These are phyloP conservation scores for Fulvia fulva DNA, from an alignment of 2,329 filamentous ascomycete species.

Conservation along the genomic window DNA sequence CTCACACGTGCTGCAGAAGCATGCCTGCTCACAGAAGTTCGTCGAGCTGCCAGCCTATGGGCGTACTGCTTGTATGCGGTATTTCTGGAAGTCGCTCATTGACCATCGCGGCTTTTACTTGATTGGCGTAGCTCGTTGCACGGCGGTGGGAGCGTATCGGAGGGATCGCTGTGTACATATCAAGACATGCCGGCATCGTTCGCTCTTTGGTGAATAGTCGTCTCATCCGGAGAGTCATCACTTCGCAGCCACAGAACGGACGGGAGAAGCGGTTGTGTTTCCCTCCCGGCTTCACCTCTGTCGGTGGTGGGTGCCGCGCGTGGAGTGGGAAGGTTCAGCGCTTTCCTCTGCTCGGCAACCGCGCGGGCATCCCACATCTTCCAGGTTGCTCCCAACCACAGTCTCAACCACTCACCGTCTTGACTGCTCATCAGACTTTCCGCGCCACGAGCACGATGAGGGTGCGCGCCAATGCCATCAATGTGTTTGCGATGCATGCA, in stretches of 20 bases:
- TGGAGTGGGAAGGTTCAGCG: not conserved
- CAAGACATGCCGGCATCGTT: not conserved
- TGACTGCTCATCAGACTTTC: not conserved
- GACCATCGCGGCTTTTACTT: not conserved
- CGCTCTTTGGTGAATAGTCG: not conserved
- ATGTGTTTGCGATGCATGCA: too few species aligned
- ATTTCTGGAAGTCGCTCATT: constrained; percentile 2
- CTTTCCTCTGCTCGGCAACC: not conserved
- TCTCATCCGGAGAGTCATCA: not conserved
- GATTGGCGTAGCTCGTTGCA: not conserved
- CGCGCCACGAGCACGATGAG: not conserved
- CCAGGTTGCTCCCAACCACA: too few species aligned
- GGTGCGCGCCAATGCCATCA: too few species aligned
- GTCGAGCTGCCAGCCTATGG: not conserved
- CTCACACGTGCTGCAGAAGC: not conserved
- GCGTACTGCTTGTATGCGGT: not conserved
- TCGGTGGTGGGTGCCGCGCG: not conserved
- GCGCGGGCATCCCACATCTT: not conserved
- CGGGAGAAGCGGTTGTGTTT: too few species aligned
- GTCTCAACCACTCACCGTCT: too few species aligned
- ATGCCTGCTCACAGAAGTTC: not conserved
- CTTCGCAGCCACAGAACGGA: too few species aligned
- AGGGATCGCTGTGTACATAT: too few species aligned
- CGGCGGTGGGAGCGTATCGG: too few species aligned
- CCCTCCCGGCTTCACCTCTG: too few species aligned